Base-by-base conservation (phyloP, 441 rosid species). In the Mallotus repandus region DNA sequence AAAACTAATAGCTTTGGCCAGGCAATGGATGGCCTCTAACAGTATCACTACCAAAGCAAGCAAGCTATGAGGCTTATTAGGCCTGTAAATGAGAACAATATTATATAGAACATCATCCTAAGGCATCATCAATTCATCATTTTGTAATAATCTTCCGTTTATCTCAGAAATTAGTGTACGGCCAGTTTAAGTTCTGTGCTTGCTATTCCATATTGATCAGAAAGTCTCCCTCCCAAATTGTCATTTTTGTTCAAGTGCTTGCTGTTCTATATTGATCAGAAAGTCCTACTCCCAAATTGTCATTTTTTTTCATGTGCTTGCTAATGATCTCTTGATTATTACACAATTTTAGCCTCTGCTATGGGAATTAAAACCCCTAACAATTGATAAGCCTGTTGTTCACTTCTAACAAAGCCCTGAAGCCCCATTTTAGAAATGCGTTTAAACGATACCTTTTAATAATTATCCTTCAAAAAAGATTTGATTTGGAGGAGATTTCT, bases 1-100 rank as follows among this genome's bases (percentile, higher is more conserved):
- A 86, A 63, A 87, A 46, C 22, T 85, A 9, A 77, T 91, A 78
- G 97, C 92, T 64, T 58, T 82, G 50, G 96, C 80, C n/a, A 91
- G 82, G 66, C 80, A 81, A 62, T 86, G 93, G 95, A 82, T 85
- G 86, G 79, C 88, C 60, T 77, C 83, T 58, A 55, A 69, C 61
- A 60, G 48, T 10, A 11, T 72, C 12, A 21, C 48, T 13, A 54
- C 49, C 59, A 52, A 49, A 69, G 60, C 78, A 12, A 88, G 32
- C 2, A 29, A 85, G 79, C 83, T 89, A 73, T 86, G 81, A 84
- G 55, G 63, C 12, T 18, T 64, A 5, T 68, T 46, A 12, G 19
- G 7, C n/a, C 43, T 63, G 25, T 16, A 7, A 63, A 41, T 29
- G 32, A 29, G 22, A 63, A 63, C 50, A 18, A 10, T 12, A 21